Evolutionary conservation across 1,284 basidiomycete species (phyloP), one percentile per base, ranked within the genome.

Genomic region (Takashimella koratensis): DNA sequence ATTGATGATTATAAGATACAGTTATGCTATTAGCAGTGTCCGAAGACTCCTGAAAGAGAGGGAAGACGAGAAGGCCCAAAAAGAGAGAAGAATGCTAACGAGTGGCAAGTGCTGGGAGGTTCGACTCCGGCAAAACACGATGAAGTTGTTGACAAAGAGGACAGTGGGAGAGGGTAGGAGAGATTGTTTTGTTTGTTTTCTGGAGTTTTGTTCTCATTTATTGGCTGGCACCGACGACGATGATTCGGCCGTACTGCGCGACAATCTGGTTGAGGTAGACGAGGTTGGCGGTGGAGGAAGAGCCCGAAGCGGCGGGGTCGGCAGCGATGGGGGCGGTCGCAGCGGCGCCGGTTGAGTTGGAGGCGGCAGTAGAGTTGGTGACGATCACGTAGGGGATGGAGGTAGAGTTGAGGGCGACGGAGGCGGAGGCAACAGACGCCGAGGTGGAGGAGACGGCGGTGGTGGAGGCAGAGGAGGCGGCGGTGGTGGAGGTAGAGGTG

Each of bases 181-280:
- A 42, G 47, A 49, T 13, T 41, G 40, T 21, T 30, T 46, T n/a
- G 22, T 19, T 20, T 43, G 43, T 20, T 20, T 43, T 43, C 16
- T 36, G 8, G 8, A 16, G 10, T 36, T 36, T 36, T 36, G 10
- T 36, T 36, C 10, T 36, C 16, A 36, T 25, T 49, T 52, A 52
- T 16, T 13, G 16, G 23, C 26, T 36, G 19, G 64, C 70, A 21
- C 64, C 68, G 25, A 67, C 59, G 25, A 68, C 68, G 49, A 73
- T 58, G 42, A 75, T 56, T 52, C 66, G 54, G 44, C 74, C 74
- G 19, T 70, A 50, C 39, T 63, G 54, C 16, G 67, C 60, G 5
- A 73, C 69, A 13, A 62, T 60, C 47, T 67, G 61, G 57, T 64
- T 68, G 47, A 74, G 46, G n/a, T 58, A 16, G 20, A 65, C 63